Base-by-base conservation (phyloP, 805 yeast genomes). In the Kluyveromyces siamensis region DNA sequence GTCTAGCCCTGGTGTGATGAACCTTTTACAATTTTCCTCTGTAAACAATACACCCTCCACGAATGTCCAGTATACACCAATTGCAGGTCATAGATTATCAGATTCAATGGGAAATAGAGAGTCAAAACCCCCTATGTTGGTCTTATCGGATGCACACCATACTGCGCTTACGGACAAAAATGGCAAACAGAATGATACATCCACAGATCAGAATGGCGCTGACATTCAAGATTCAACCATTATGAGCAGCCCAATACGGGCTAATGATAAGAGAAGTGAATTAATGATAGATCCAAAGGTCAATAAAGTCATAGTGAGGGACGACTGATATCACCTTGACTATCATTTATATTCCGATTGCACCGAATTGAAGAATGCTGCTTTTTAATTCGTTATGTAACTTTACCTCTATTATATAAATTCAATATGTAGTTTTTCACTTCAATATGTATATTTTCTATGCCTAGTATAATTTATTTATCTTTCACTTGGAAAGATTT, bases 1-100 rank as follows among this genome's bases (percentile, higher is more conserved):
- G 18, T 43, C 45, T 33, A 43, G 45, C 1, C 98, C 98, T 1
- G 96, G 96, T 16, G 78, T 90, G 50, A 87, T 96, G 97, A 87
- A 85, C 62, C 82, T 87, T 68, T 87, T 90, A 60, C 96, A 89
- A 59, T 81, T 90, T 48, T 71, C 79, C 39, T 76, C 81, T 3
- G 65, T 59, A 2, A 63, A 58, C 39, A 65, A 65, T 44, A 65
- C 69, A 3, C 69, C 69, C 10, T 66, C 65, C 16, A 46, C 69
- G 14, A 43, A 43, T 19, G 16, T 33, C 8, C 38, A 43, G 10
- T 38, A 38, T 33, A 43, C 45, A 13, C 45, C 45, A 2, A 8
- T 27, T 14, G 25, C 44, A 11, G 14, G 27, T 3, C 39, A 21
- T 19, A 37, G 36, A 35, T 17, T 21, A 18, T n/a, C 30, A n/a